phyloP scores from a whole-genome alignment of 352 stramenopile genomes.

The Aphanomyces cochlioides region DNA sequence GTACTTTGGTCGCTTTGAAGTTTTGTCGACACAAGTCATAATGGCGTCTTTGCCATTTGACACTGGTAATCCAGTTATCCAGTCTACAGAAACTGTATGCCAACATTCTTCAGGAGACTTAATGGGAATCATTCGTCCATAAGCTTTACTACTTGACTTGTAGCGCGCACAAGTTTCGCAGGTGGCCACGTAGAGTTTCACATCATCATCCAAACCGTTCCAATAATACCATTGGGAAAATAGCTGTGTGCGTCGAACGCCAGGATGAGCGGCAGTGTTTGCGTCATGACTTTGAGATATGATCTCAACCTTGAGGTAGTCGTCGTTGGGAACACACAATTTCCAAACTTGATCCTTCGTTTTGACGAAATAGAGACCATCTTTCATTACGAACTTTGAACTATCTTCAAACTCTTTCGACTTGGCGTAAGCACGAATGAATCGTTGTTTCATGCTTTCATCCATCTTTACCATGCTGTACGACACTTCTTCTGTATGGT shows the following conservation, averaged over 20 bases:
- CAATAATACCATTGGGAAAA: conserved; percentile 32
- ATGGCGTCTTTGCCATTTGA: conserved; percentile 28
- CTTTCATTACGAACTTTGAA: too few relatives aligned
- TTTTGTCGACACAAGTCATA: conserved; percentile 28
- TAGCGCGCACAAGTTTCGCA: conserved; percentile 31
- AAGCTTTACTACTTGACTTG: conserved; percentile 30
- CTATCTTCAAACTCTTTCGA: conserved; percentile 1
- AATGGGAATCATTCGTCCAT: conserved; percentile 27
- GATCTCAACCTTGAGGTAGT: too few relatives aligned
- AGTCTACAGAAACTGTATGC: conserved; percentile 34
- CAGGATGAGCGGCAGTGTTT: too few relatives aligned
- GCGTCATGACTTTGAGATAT: too few relatives aligned
- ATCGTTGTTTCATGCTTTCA: not conserved
- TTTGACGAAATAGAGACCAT: too few relatives aligned
- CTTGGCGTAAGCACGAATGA: not conserved
- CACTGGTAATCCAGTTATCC: conserved; percentile 27
- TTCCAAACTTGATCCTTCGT: too few relatives aligned
- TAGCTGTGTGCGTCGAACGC: not conserved
- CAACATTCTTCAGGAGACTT: conserved; percentile 26
- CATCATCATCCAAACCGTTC: conserved; percentile 22
- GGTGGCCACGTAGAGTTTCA: conserved; percentile 28
- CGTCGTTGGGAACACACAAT: too few relatives aligned
- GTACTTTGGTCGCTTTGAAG: conserved; percentile 31
- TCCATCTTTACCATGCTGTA: not conserved
- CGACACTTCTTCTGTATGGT: not conserved